These are phyloP conservation scores for Pichia occidentalis DNA, from an alignment of 805 yeast species.

Conservation along the genomic window DNA sequence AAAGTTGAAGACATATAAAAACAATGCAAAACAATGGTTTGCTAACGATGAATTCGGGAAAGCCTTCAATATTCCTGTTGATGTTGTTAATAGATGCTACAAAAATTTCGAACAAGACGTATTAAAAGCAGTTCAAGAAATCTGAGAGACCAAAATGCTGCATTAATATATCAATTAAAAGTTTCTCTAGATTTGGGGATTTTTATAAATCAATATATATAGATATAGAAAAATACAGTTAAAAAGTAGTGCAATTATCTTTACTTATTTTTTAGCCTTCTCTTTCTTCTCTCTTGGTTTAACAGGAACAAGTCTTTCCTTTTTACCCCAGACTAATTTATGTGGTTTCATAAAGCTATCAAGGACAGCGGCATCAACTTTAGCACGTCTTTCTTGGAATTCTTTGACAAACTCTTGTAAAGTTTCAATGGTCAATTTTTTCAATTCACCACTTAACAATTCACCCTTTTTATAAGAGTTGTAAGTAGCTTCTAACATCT, in stretches of 20 bases:
- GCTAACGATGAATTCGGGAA: conserved; percentile 15
- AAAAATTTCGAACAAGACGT: conserved; percentile 5
- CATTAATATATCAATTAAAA: neutral
- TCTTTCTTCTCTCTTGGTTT: conserved; percentile 46
- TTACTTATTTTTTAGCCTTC: conserved; percentile 18
- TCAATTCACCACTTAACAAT: conserved; percentile 87
- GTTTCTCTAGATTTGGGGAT: neutral
- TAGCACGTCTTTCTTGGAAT: conserved; percentile 74
- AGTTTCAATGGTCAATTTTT: conserved; percentile 73
- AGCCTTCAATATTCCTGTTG: conserved; percentile 12
- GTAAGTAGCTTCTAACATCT: conserved; percentile 53
- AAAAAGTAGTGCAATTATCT: neutral
- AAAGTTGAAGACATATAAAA: neutral
- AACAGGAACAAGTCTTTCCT: conserved; percentile 66
- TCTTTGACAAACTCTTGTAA: conserved; percentile 71
- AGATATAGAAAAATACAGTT: neutral
- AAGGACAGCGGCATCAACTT: conserved; percentile 55
- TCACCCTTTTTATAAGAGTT: conserved; percentile 72
- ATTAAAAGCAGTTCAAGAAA: conserved; percentile 5
- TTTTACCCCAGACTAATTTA: conserved; percentile 64
- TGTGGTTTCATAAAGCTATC: conserved; percentile 80
- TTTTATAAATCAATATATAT: neutral
- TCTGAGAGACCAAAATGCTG: conserved; percentile 2
- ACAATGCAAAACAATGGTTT: conserved; percentile 16
- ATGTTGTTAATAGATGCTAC: conserved; percentile 5